Base-by-base conservation (phyloP, 139 green algal species). In the Coelastrella sp. region DNA sequence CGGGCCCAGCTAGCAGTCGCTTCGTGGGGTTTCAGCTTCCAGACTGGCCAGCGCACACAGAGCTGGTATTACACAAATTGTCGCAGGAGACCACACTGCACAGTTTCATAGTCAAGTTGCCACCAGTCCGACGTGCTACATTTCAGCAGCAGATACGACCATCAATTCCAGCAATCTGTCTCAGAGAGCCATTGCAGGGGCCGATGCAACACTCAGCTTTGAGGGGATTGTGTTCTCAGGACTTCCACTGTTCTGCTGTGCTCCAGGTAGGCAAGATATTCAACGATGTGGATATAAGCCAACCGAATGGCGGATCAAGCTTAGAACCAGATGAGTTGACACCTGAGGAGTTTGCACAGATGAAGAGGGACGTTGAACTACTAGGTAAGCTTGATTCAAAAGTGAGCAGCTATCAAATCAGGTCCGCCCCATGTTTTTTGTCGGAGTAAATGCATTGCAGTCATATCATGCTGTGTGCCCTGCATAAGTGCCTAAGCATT, bases 291-390 rank as follows among this genome's bases (percentile, higher is more conserved):
- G 68, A 88, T 32, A 7, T 59, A 66, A 88, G 83, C 68, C 73
- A 57, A 32, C n/a, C 19, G 32, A 13, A 54, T 47, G 56, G 74
- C 54, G 83, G n/a, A n/a, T 5, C 32, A 6, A 22, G 20, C 2
- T 65, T 65, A 13, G 56, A 73, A 76, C 17, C 61, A 4, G 86
- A 20, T 3, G 85, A 90, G n/a, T 57, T 96, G 5, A 91, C 73
- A 54, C 77, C 81, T 3, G 91, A 92, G 8, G 91, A 96, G 60
- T 96, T 96, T 81, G 80, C 89, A 23, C 66, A 90, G 85, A 90
- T 96, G 85, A 90, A 92, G 74, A 77, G 94, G 47, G 94, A 97
- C 76, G 92, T 96, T 60, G 92, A 96, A 73, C 76, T 88, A 57
- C 90, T 95, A 11, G 95, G 94, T 96, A 89, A 84, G 94, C 11